These are phyloP conservation scores for Eleusine indica DNA, from an alignment of 176 grass and related monocot species.

Conservation along the genomic window DNA sequence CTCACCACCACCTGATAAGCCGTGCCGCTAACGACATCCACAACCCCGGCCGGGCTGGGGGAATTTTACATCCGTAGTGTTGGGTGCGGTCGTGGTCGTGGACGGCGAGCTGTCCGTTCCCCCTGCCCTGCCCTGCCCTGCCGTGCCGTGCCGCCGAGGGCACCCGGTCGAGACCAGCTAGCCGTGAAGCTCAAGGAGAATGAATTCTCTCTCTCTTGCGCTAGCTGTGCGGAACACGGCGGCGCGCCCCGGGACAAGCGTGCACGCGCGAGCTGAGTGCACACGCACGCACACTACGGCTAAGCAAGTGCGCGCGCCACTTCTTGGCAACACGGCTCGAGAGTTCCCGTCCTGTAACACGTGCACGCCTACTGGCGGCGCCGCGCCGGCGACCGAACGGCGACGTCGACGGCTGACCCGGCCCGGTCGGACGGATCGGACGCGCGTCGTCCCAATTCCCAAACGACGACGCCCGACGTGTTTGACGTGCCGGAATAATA, in stretches of 20 bases:
- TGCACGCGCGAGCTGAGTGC: not conserved
- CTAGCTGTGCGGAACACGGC: conserved; percentile 38
- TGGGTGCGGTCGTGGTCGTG: conserved; percentile 32
- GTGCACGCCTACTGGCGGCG: not conserved
- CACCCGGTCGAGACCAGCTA: not conserved
- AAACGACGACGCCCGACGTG: not conserved
- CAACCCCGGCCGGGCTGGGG: too few relatives aligned
- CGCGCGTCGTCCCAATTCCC: not conserved
- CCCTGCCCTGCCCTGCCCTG: not conserved
- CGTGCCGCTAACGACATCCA: not conserved
- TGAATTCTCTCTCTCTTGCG: too few relatives aligned
- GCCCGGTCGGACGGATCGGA: not conserved
- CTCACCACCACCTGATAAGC: not conserved
- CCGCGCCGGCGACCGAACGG: not conserved
- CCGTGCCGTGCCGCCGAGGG: conserved; percentile 41
- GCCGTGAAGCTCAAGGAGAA: conserved; percentile 2
- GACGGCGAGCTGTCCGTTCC: conserved; percentile 25
- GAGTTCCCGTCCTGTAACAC: conserved; percentile 27
- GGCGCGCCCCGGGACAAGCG: not conserved
- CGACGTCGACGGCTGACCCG: conserved; percentile 26
- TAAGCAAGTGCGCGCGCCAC: conserved; percentile 4
- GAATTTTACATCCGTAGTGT: not conserved
- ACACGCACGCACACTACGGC: not conserved
- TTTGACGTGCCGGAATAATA: conserved; percentile 3
- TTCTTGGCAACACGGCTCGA: not conserved